Base-by-base conservation (phyloP, 2,329 filamentous ascomycete species). In the Samsoniella hepiali region DNA sequence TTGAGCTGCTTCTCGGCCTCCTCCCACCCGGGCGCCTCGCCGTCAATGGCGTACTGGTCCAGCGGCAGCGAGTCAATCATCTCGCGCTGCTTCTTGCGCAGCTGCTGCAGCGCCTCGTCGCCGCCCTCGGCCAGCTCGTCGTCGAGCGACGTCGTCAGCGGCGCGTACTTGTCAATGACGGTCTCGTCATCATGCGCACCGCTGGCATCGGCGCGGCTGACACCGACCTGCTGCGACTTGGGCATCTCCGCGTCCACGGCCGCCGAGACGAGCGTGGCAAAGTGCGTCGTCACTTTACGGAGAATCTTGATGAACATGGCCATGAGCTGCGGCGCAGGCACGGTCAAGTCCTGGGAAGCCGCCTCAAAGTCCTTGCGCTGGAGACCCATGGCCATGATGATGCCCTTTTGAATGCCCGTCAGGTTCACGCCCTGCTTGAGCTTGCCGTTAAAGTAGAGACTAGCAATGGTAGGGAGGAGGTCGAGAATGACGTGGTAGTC, bases 301-400 rank as follows among this genome's bases (percentile, higher is more conserved):
- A 97, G 84, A 65, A 97, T 90, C 81, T 99, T 99, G 75, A 97
- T 91, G 76, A 99, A 98, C 90, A 98, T 96, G 65, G 94, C 93
- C 66, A 99, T 82, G 3, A 97, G 80, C 78, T 98, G 95, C 51
- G 88, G 89, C 2, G 86, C 84, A 1, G 86, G 86, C 6, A 97
- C 78, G 8, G 83, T 84, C 3, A 97, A 77, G 72, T 99, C 95
- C 66, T 88, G 87, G 66, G 93, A 89, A 9, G 97, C 79, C 13
- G 85, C 84, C 15, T 95, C 91, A 34, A 99, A 81, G 45, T 90
- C 88, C 79, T 98, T 98, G 68, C 91, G 87, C 76, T 99, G 96
- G 65, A 98, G 79, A 27, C 96, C 95, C 55, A 96, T 87, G 6
- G 91, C 93, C n/a, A 98, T 84, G 17, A 99, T 83, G 63, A 99